Evolutionary conservation across 306 rosid genomes (phyloP), one percentile per base, ranked within the genome.

Genomic region (Delonix regia): DNA sequence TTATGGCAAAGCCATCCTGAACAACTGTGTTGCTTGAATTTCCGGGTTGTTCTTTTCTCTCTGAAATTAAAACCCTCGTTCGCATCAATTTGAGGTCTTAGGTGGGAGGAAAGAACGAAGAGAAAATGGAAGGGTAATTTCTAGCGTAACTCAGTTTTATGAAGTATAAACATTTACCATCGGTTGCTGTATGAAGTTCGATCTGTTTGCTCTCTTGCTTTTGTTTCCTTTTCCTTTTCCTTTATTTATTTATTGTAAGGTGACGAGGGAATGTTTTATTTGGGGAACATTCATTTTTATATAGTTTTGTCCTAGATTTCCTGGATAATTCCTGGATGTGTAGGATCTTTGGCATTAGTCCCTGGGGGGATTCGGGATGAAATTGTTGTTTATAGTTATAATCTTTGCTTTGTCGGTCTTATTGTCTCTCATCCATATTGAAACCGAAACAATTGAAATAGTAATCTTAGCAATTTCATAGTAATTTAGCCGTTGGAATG

Each of bases 221-320:
- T 69, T 63, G 41, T 19, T 11, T 44, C 19, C 6, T 48, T 1
- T 3, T n/a, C 11, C 15, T 28, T 12, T 56, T 56, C 34, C 24
- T 55, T 39, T 38, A 71, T 63, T 38, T 6, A 73, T 34, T 34
- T 59, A 55, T 45, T 5, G 28, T 73, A 21, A 30, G 75, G 73
- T n/a, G 57, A 45, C 62, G 80, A 73, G 69, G 59, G 52, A 66
- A 78, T 80, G 28, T 52, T 70, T 24, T 61, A 42, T 59, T 59
- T 66, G 81, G 45, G 25, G 52, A 73, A 10, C 27, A 34, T 71
- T 71, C 69, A 34, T 69, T 77, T 60, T 82, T 61, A 68, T 85
- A 64, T 39, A 63, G 52, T 69, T 66, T 64, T 73, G 78, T 25
- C 75, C 51, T 74, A 5, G 65, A 38, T 55, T 78, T 83, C 49